Evolutionary conservation across 2,329 filamentous ascomycete genomes (phyloP).

Genomic region (Eutypa lata): DNA sequence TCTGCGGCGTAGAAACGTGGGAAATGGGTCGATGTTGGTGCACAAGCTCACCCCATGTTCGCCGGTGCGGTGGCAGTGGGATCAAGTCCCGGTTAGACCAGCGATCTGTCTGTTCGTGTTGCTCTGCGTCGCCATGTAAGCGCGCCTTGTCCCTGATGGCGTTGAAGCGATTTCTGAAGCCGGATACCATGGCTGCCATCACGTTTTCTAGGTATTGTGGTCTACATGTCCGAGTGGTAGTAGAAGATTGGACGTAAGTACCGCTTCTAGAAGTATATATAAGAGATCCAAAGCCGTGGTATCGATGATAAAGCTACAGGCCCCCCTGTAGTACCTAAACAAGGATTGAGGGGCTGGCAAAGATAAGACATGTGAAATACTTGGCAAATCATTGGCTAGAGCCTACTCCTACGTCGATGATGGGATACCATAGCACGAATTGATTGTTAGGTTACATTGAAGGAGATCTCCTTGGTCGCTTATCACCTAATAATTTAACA

Average conservation of each 20-base stretch:
- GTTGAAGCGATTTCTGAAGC: slow-evolving; percentile 2
- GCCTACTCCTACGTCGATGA: too few species aligned
- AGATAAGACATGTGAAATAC: too few species aligned
- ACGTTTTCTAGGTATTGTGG: neutral
- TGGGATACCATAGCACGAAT: too few species aligned
- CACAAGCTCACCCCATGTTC: slow-evolving; percentile 40
- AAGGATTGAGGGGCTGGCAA: too few species aligned
- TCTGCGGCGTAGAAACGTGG: neutral
- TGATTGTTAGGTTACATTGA: too few species aligned
- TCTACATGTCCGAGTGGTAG: neutral
- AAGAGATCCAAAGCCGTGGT: too few species aligned
- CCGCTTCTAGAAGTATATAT: neutral
- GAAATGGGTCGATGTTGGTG: neutral
- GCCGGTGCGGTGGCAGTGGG: slow-evolving; percentile 37
- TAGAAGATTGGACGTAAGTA: neutral
- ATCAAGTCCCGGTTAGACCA: slow-evolving; percentile 47
- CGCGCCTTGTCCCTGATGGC: slow-evolving; percentile 28
- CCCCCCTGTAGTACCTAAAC: too few species aligned
- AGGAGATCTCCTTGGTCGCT: too few species aligned
- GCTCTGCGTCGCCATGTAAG: slow-evolving; percentile 36
- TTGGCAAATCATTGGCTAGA: too few species aligned
- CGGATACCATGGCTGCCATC: neutral
- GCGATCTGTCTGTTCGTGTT: slow-evolving; percentile 42
- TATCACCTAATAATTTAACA: too few species aligned
- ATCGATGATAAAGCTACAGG: too few species aligned